Percentiles rank a stretch among this genome's conserved stretches.
phyloP scores from a whole-genome alignment of 192 early-diverging fungal genomes.

The Entomortierella parvispora region DNA sequence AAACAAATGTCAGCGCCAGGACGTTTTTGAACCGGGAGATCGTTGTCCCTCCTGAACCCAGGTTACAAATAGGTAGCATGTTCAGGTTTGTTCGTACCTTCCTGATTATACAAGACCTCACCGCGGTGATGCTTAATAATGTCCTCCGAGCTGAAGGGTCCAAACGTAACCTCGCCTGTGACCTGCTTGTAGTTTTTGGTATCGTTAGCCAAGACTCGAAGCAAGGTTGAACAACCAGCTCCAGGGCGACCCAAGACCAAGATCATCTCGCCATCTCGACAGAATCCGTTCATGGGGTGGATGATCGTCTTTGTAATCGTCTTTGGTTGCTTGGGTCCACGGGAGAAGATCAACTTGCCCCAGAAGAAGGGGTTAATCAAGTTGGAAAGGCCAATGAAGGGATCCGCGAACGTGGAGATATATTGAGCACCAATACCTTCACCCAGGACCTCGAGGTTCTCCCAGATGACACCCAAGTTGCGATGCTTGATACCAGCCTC shows the following conservation, averaged over 20 bases:
- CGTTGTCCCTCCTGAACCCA: background rate
- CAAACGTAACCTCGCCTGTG: constrained; percentile 69
- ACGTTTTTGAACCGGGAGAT: constrained; percentile 2
- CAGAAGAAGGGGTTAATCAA: constrained; percentile 48
- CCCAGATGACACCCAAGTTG: constrained; percentile 56
- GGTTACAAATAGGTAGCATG: background rate
- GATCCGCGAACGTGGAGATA: constrained; percentile 29
- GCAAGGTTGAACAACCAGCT: constrained; percentile 72
- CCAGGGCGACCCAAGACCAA: constrained; percentile 78
- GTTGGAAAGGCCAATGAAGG: constrained; percentile 49
- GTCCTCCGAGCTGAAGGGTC: constrained; percentile 69
- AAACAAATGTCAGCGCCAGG: background rate
- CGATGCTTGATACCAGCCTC: constrained; percentile 58
- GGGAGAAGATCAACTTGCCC: constrained; percentile 41
- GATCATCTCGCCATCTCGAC: constrained; percentile 78
- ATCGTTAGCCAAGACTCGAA: constrained; percentile 71
- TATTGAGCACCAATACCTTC: constrained; percentile 45
- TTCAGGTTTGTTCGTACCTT: constrained; percentile 47
- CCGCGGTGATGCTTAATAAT: constrained; percentile 73
- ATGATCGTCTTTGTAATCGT: constrained; percentile 61
- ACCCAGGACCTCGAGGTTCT: constrained; percentile 52
- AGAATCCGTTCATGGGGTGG: constrained; percentile 67
- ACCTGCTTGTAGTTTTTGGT: constrained; percentile 62
- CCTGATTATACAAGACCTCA: constrained; percentile 82
- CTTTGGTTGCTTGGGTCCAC: constrained; percentile 3